phyloP scores from a whole-genome alignment of 2,329 filamentous ascomycete species.

The Alternaria triticimaculans region DNA sequence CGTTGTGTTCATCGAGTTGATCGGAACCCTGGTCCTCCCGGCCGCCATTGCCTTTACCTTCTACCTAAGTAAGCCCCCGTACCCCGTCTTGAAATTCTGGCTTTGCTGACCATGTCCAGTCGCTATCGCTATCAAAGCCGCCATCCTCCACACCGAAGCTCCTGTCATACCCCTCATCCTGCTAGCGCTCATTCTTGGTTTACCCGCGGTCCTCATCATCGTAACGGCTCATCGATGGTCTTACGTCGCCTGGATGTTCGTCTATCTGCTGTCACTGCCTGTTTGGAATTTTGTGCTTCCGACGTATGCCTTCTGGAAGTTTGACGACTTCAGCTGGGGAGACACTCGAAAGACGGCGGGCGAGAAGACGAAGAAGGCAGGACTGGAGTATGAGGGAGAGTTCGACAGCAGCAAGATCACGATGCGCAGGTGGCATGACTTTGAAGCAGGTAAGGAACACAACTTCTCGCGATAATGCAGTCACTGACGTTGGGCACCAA shows the following conservation, averaged over 20 bases:
- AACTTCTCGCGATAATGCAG: constrained; percentile 18
- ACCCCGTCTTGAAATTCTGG: constrained; percentile 3
- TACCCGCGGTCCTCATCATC: constrained; percentile 89
- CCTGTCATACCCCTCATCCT: constrained; percentile 92
- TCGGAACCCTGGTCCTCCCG: constrained; percentile 92
- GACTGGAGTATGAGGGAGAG: constrained; percentile 88
- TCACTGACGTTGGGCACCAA: constrained; percentile 36
- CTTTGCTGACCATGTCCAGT: constrained; percentile 61
- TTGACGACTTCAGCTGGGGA: constrained; percentile 99
- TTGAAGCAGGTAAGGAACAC: constrained; percentile 71
- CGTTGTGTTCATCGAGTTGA: constrained; percentile 91
- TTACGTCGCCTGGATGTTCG: constrained; percentile 95
- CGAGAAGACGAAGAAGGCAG: constrained; percentile 85
- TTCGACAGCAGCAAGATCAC: constrained; percentile 99
- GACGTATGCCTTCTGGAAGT: constrained; percentile 97
- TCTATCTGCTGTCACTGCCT: constrained; percentile 90
- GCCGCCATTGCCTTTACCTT: constrained; percentile 97
- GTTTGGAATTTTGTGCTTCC: constrained; percentile 98
- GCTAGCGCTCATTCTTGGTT: constrained; percentile 86
- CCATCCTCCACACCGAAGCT: constrained; percentile 62
- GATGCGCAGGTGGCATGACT: constrained; percentile 97
- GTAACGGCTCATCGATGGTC: constrained; percentile 91
- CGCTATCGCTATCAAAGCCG: constrained; percentile 78
- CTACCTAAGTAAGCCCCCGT: constrained; percentile 78
- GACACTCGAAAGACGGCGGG: constrained; percentile 95